These are phyloP conservation scores for Candida jianshihensis DNA, from an alignment of 805 yeast species.

Conservation along the genomic window DNA sequence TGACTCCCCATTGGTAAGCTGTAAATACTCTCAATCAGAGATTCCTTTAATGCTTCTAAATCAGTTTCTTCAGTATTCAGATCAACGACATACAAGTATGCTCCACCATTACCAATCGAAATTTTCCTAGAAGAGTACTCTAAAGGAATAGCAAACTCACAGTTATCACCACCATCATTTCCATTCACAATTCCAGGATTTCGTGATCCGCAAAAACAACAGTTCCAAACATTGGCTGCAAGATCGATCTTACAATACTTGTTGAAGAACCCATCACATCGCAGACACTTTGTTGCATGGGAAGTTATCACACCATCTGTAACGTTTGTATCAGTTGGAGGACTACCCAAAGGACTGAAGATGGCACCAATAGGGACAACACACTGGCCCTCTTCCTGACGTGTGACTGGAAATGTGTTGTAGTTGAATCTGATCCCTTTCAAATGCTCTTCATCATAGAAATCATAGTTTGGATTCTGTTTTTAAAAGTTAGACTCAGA, in stretches of 20 bases:
- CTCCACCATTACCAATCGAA: conserved; percentile 49
- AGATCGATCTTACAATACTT: conserved; percentile 77
- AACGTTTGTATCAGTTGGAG: conserved; percentile 51
- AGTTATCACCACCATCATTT: conserved; percentile 64
- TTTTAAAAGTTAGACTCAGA: neutral
- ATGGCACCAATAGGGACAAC: conserved; percentile 88
- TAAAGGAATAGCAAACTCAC: conserved; percentile 65
- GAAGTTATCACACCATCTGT: no score
- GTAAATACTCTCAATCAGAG: conserved; percentile 60
- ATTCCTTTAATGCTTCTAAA: conserved; percentile 65
- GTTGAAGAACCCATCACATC: conserved; percentile 75
- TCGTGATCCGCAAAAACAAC: conserved; percentile 72
- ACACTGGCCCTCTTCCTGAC: conserved; percentile 80
- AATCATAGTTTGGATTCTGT: neutral
- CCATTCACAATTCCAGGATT: conserved; percentile 47
- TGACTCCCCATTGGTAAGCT: conserved; percentile 76
- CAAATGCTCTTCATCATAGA: conserved; percentile 45
- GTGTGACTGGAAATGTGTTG: conserved; percentile 82
- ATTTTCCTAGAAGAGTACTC: conserved; percentile 49
- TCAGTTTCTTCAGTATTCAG: conserved; percentile 81
- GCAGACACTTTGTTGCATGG: conserved; percentile 70
- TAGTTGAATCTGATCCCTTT: conserved; percentile 70
- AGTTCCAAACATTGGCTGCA: conserved; percentile 69
- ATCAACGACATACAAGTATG: conserved; percentile 76
- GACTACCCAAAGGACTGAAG: conserved; percentile 64